Base-by-base conservation (phyloP, 192 early-diverging fungal species). In the Thoreauomyces humboldtii region DNA sequence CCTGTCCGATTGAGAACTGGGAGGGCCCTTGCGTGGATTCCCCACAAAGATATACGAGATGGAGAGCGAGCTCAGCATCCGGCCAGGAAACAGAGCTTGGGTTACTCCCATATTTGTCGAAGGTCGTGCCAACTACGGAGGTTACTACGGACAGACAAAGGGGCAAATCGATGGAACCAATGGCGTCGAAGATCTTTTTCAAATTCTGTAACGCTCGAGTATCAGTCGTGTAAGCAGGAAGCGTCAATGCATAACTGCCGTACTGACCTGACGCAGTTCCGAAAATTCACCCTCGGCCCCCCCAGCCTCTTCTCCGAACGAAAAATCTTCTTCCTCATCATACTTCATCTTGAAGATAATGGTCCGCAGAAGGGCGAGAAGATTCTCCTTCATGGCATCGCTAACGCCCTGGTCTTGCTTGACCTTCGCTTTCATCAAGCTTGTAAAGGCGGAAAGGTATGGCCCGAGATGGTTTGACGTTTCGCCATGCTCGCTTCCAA, bases 271-370 rank as follows among this genome's bases (percentile, higher is more conserved):
- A 43, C 88, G 70, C 74, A 90, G 71, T 54, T 88, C 86, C 7
- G 74, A 64, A 64, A 90, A 90, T n/a, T 83, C 41, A 4, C 88
- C 88, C 66, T 92, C 92, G 60, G 85, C 85, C 47, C 91, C 89
- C 42, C 86, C 90, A 55, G 85, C 83, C 24, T 86, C 89, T 15
- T 81, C 87, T 21, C 82, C 89, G 57, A 81, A 74, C 15, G 79
- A 82, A 82, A 85, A 91, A 7, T 86, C 80, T 53, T 87, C 89
- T 45, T 93, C 91, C 31, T 91, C 88, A 74, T 91, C 83, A 63
- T 92, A 95, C 77, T 92, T 92, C 84, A 95, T 89, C 81, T 95
- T 95, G 31, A 84, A 70, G 14, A 93, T 83, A 35, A 95, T 73
- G 0, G 85, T 83, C 28, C 79, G 74, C 35, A 93, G 71, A 32